Base-by-base conservation (phyloP, 1,284 basidiomycete genomes). In the Heterobasidion irregulare region DNA sequence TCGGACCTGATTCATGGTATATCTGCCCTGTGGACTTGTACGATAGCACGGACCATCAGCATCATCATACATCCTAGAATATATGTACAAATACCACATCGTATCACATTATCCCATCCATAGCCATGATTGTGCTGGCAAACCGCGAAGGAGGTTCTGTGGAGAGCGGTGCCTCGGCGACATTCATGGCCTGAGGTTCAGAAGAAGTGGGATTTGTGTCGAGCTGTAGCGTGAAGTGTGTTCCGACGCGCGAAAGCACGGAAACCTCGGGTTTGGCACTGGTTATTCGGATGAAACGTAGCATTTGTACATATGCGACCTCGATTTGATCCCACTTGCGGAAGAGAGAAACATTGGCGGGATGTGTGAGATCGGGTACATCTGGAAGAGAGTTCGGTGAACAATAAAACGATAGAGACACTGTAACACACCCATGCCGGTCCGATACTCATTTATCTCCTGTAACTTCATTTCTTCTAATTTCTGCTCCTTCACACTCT, bases 341-440 rank as follows among this genome's bases (percentile, higher is more conserved):
- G 68, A 94, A 89, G 5, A 94, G 73, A 16, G 79, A 77, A 34
- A 88, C 84, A n/a, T 83, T 93, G 9, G 75, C 70, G 10, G 73
- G 69, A 62, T 94, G 82, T 0, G 90, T 93, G 47, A 95, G 75
- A 68, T 95, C 92, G 15, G 84, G 80, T n/a, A 94, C 78, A 71
- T 94, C 92, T 93, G 69, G 12, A 54, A 47, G 36, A 10, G 9
- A 35, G 34, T 41, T 32, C 44, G 52, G 9, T 5, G 35, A 9
- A 18, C 54, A 56, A 32, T 19, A 36, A 53, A 45, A 52, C 33
- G 26, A 47, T 34, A 50, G 52, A 16, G 50, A 59, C 38, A 32
- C 36, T n/a, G 43, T 26, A 34, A 75, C 86, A 60, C 65, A 92
- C 92, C 91, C 64, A 95, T 77, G 2, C 92, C 92, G 7, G 89